These are phyloP conservation scores for Orbilia blumenaviensis DNA, from an alignment of 2,329 filamentous ascomycete genomes.

Conservation along the genomic window DNA sequence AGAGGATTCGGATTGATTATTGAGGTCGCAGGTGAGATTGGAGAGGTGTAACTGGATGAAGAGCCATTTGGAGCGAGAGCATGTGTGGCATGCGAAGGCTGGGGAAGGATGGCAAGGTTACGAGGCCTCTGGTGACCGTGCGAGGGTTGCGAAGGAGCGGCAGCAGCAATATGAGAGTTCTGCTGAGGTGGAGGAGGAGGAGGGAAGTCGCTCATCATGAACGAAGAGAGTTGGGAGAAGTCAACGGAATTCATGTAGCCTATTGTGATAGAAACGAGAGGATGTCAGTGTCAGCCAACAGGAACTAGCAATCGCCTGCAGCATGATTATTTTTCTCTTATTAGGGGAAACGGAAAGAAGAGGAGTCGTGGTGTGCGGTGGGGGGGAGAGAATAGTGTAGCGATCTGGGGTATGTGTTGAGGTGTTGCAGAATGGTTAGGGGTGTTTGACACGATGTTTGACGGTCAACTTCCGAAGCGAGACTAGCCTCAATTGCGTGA, in stretches of 20 bases:
- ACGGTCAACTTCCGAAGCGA: background rate
- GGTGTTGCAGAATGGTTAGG: constrained; percentile 27
- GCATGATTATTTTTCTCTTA: constrained; percentile 31
- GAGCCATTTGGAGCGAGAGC: constrained; percentile 32
- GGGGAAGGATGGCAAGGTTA: constrained; percentile 48
- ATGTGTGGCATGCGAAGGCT: constrained; percentile 37
- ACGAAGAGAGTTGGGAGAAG: constrained; percentile 46
- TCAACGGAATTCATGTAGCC: constrained; percentile 53
- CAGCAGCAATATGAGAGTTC: constrained; percentile 31
- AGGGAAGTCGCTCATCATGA: constrained; percentile 53
- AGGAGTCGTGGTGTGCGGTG: constrained; percentile 21
- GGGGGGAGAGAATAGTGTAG: constrained; percentile 1
- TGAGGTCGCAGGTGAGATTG: constrained; percentile 32
- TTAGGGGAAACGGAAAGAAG: constrained; percentile 19
- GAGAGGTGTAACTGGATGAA: constrained; percentile 29
- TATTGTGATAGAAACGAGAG: constrained; percentile 25
- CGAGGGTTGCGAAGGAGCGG: constrained; percentile 24
- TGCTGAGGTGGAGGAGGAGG: constrained; percentile 29
- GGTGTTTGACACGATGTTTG: constrained; percentile 43
- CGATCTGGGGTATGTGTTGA: constrained; percentile 24
- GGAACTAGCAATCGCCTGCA: constrained; percentile 21
- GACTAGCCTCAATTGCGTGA: constrained; percentile 47
- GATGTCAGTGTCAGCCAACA: constrained; percentile 45
- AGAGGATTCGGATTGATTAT: constrained; percentile 32
- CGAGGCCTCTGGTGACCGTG: constrained; percentile 43